Percentiles rank a stretch among this genome's conserved stretches.
These are phyloP conservation scores for Neofusicoccum laricinum DNA, from an alignment of 2,329 filamentous ascomycete species.

Conservation along the genomic window DNA sequence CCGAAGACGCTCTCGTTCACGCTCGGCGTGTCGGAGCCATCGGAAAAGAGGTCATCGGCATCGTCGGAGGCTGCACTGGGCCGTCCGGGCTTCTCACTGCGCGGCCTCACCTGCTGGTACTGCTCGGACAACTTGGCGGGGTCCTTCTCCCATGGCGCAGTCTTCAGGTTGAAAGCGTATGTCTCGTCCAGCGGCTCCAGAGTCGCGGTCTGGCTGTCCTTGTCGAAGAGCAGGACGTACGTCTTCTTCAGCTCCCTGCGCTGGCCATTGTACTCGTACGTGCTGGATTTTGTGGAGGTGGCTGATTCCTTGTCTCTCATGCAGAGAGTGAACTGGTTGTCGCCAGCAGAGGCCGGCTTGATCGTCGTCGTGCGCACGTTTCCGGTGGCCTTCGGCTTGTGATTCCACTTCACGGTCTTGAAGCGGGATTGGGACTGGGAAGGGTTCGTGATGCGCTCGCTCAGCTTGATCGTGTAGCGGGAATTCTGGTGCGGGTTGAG, in stretches of 20 bases:
- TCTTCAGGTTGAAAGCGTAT: constrained; percentile 82
- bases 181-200: constrained; percentile 78
- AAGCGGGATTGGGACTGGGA: not conserved
- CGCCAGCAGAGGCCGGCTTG: constrained; percentile 22
- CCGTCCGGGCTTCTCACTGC: constrained; percentile 20
- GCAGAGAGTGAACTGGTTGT: constrained; percentile 28
- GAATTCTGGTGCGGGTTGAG: constrained; percentile 8
- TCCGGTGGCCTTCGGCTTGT: constrained; percentile 40
- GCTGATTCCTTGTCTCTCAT: constrained; percentile 21
- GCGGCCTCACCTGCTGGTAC: constrained; percentile 61
- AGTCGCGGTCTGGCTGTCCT: constrained; percentile 70
- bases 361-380: constrained; percentile 29
- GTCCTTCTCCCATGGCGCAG: constrained; percentile 64
- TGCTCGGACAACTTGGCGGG: constrained; percentile 62
- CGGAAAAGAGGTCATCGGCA: constrained; percentile 29
- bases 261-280: constrained; percentile 41
- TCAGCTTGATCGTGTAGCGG: constrained; percentile 12
- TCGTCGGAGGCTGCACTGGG: constrained; percentile 16
- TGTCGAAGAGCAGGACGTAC: constrained; percentile 69
- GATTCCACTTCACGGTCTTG: constrained; percentile 31
- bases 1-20: not conserved
- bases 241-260: constrained; percentile 31
- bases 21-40: constrained; percentile 7
- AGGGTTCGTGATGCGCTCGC: constrained; percentile 12
- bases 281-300: constrained; percentile 26